Base-by-base conservation (phyloP, 805 yeast genomes). In the Ogataea pini region DNA sequence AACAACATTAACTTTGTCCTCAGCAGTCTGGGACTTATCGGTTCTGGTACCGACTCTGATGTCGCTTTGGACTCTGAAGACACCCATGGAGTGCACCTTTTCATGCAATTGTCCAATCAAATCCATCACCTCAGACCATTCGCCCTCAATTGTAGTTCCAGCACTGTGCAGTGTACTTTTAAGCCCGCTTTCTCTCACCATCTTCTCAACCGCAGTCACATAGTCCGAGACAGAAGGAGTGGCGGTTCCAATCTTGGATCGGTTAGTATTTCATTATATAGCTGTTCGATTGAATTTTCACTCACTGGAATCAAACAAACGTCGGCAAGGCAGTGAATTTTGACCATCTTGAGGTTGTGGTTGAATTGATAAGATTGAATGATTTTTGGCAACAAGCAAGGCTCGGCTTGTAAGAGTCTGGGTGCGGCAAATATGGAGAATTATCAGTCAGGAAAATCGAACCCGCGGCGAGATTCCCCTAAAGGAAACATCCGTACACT, bases 111-210 rank as follows among this genome's bases (percentile, higher is more conserved):
- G 77, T 7, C 96, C 96, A 58, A 89, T 85, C 45, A 88, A 68
- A 28, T 75, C 79, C 81, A 83, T 85, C 1, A 90, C 96, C 47
- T 86, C 90, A 59, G 82, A 81, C 96, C 96, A 90, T n/a, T 89
- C 90, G 1, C 97, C 97, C 59, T 86, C 86, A 48, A 64, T 54
- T 1, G 96, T 89, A 6, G 96, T 89, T 3, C 97, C 97, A 2
- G 97, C 97, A 57, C 95, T 85, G 67, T 89, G 97, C 50, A 89
- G 71, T 1, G 87, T 81, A 52, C 85, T 81, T 42, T 82, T 74
- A 46, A 89, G 70, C 2, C 79, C 83, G 25, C 86, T 79, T 19
- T 73, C 73, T 49, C 85, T 73, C 20, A 89, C 82, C 46, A 80
- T 65, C 22, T 76, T 70, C 52, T 89, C 92, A 34, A 86, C 82